Percentiles rank a stretch among this genome's conserved stretches.
Conservation (phyloP, 2,329 filamentous ascomycete species). For the Emergomyces orientalis region DNA sequence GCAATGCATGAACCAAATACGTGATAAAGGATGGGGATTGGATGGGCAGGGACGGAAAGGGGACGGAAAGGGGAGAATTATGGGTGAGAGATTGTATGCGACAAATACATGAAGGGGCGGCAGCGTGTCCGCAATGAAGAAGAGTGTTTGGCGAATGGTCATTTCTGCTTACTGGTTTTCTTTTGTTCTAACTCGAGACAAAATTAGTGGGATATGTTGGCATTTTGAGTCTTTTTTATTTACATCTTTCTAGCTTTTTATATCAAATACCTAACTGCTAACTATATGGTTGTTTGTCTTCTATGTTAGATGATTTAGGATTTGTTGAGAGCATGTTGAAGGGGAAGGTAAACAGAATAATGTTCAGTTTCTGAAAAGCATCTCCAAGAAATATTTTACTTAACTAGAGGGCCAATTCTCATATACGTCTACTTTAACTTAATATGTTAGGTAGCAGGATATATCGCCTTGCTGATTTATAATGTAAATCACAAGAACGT, state of each 20-base stretch:
- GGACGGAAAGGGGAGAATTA: background rate
- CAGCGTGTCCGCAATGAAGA: background rate
- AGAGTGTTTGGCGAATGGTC: background rate
- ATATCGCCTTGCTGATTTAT: background rate
- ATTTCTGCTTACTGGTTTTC: background rate
- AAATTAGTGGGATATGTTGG: conserved; percentile 1
- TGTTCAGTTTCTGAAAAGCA: background rate
- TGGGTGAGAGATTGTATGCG: background rate
- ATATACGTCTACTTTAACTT: background rate
- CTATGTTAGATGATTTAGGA: background rate
- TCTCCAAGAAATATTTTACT: background rate
- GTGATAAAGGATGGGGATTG: background rate
- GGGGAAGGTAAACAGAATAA: background rate
- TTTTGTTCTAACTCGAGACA: background rate
- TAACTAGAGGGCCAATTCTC: background rate
- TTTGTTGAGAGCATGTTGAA: background rate
- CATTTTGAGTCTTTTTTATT: background rate
- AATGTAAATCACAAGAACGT: background rate
- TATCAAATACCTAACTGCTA: background rate
- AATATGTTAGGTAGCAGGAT: background rate
- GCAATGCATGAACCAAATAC: conserved; percentile 1
- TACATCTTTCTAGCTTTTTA: background rate
- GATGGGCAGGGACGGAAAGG: background rate
- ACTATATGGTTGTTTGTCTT: background rate
- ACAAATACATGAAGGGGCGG: background rate